Conservation (phyloP, 768 basidiomycete genomes). For the Tricholoma matsutake region DNA sequence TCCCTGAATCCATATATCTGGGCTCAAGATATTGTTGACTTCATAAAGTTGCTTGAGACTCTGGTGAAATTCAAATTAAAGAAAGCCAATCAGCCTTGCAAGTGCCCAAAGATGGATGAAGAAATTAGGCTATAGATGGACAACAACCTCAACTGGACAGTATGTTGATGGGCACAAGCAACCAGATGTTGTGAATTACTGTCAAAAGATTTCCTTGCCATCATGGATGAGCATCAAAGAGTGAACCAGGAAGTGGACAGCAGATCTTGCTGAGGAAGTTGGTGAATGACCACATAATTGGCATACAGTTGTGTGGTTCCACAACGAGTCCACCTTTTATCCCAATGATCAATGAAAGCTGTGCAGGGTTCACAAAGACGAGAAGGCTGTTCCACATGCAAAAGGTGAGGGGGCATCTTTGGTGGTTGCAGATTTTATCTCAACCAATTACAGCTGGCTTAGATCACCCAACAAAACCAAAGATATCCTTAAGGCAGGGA, state of each 20-base stretch:
- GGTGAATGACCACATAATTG: neutral
- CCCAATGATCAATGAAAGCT: conserved; percentile 22
- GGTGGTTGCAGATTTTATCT: conserved; percentile 36
- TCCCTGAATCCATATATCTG: conserved; percentile 18
- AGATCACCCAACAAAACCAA: conserved; percentile 17
- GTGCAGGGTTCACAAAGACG: conserved; percentile 19
- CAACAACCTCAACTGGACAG: conserved; percentile 12
- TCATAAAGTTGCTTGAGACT: conserved; percentile 4
- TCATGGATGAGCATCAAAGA: neutral
- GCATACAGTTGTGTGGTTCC: conserved; percentile 14
- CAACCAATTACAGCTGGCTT: conserved; percentile 28
- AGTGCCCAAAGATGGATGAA: conserved; percentile 23
- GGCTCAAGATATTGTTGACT: conserved; percentile 20
- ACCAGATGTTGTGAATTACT: conserved; percentile 26
- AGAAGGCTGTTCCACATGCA: conserved; percentile 4
- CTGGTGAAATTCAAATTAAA: conserved; percentile 5
- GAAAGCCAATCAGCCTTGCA: conserved; percentile 11
- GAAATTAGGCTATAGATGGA: conserved; percentile 18
- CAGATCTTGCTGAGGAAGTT: neutral
- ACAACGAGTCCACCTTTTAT: conserved; percentile 32
- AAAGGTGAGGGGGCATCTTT: conserved; percentile 30
- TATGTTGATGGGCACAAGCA: conserved; percentile 12
- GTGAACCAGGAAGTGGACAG: neutral
- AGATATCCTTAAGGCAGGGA: conserved; percentile 22
- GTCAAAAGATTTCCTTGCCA: conserved; percentile 21